phyloP scores from a whole-genome alignment of 805 yeast genomes.

The Myxozyma udenii region DNA sequence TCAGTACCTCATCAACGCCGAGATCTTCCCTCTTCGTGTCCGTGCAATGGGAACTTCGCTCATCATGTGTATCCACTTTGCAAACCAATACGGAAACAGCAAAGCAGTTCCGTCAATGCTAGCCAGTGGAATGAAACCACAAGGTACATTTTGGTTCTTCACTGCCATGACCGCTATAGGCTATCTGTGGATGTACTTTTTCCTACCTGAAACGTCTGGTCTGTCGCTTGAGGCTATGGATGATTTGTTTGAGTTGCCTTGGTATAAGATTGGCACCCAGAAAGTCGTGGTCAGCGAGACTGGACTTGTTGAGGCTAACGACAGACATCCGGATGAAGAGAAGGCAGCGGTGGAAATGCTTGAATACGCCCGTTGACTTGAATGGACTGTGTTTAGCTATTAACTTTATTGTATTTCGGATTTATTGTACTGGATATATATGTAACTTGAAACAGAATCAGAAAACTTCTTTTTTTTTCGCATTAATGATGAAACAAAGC shows the following conservation, averaged over 20 bases:
- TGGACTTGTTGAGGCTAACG: not conserved
- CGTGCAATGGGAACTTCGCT: constrained; percentile 51
- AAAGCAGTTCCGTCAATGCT: constrained; percentile 56
- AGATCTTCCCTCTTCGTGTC: constrained; percentile 52
- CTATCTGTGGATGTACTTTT: constrained; percentile 57
- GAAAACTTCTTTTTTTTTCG: too few relatives aligned
- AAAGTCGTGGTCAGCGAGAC: not conserved
- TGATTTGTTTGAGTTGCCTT: constrained; percentile 52
- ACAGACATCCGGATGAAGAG: not conserved
- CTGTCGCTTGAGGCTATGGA: constrained; percentile 53
- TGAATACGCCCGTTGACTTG: too few relatives aligned
- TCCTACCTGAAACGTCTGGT: constrained; percentile 53
- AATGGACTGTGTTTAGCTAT: too few relatives aligned
- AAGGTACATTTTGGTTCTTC: constrained; percentile 51
- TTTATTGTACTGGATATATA: too few relatives aligned
- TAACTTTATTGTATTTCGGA: too few relatives aligned
- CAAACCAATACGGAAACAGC: constrained; percentile 56
- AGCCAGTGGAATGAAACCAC: constrained; percentile 42
- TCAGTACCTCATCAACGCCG: constrained; percentile 55
- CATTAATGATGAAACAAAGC: too few relatives aligned
- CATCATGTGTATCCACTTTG: constrained; percentile 56
- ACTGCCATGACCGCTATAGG: constrained; percentile 44
- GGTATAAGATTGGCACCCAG: constrained; percentile 54
- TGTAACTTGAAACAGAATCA: too few relatives aligned
- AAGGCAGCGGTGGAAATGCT: constrained; percentile 53